Evolutionary conservation across 2,329 filamentous ascomycete species (phyloP).

Genomic region (Curvularia eragrostidis): DNA sequence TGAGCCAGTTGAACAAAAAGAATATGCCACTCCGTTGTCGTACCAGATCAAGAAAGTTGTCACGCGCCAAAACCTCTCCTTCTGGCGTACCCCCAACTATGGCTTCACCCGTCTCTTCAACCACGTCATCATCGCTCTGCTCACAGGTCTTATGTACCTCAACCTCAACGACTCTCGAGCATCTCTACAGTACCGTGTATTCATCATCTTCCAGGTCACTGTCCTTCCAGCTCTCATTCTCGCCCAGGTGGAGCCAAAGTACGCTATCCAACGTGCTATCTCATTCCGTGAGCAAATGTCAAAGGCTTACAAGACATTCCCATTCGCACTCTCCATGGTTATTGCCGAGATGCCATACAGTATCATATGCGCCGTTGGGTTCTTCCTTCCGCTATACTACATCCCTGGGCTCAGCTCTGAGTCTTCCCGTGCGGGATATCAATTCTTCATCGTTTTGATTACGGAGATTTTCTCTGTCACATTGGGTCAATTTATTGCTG

Average conservation of each 20-base stretch:
- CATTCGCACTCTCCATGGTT: conserved; percentile 80
- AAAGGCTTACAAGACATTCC: conserved; percentile 84
- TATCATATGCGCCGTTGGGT: conserved; percentile 77
- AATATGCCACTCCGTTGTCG: conserved; percentile 80
- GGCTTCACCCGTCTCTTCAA: conserved; percentile 87
- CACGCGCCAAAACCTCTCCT: conserved; percentile 75
- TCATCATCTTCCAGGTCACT: conserved; percentile 88
- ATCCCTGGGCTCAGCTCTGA: conserved; percentile 75
- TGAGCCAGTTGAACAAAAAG: conserved; percentile 64
- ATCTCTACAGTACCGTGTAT: conserved; percentile 83
- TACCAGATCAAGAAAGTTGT: conserved; percentile 82
- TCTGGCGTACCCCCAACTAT: conserved; percentile 88
- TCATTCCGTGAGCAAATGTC: conserved; percentile 86
- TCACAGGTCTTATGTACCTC: conserved; percentile 81
- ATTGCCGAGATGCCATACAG: conserved; percentile 85
- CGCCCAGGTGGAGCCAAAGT: conserved; percentile 83
- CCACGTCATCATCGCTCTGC: conserved; percentile 77
- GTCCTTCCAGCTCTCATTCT: conserved; percentile 85
- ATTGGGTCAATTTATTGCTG: conserved; percentile 73
- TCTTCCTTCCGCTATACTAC: conserved; percentile 86
- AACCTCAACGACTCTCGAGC: conserved; percentile 77
- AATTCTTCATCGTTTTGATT: conserved; percentile 83
- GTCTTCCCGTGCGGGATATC: conserved; percentile 75
- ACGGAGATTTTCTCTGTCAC: conserved; percentile 87
- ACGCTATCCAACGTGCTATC: conserved; percentile 77